phyloP scores from a whole-genome alignment of 129 eudicot genomes.

The Rutidosis leptorrhynchoides region DNA sequence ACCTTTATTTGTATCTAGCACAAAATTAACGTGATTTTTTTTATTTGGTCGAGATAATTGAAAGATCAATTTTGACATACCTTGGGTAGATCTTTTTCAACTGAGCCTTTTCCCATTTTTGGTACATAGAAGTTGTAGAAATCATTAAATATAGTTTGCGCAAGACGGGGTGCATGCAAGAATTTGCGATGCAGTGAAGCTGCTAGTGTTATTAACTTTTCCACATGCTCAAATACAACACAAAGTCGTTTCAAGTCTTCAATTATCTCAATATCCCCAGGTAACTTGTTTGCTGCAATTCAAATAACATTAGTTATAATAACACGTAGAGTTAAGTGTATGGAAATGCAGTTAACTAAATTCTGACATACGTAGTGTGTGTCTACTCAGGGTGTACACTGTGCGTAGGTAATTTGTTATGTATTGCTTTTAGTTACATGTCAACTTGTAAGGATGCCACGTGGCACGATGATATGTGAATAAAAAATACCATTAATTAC shows the following conservation, averaged over 20 bases:
- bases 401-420: no score
- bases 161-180: conserved; percentile 66
- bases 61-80: conserved; percentile 29
- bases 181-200: conserved; percentile 86
- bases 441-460: no score
- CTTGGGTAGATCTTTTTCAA: conserved; percentile 39
- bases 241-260: conserved; percentile 73
- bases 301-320: no score
- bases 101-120: conserved; percentile 59
- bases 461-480: no score
- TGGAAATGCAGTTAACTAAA: no score
- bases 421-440: no score
- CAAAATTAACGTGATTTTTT: background rate
- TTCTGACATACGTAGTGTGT: no score
- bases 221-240: conserved; percentile 69
- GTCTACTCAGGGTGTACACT: no score
- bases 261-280: conserved; percentile 45
- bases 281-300: conserved; percentile 48
- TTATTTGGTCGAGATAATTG: background rate
- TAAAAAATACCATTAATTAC: no score
- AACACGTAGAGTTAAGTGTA: no score
- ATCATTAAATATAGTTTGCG: conserved; percentile 58
- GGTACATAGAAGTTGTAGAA: conserved; percentile 57
- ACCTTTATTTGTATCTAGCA: conserved; percentile 1
- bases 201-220: conserved; percentile 55